phyloP scores from a whole-genome alignment of 306 rosid genomes.

The Sechiopsis laciniata region DNA sequence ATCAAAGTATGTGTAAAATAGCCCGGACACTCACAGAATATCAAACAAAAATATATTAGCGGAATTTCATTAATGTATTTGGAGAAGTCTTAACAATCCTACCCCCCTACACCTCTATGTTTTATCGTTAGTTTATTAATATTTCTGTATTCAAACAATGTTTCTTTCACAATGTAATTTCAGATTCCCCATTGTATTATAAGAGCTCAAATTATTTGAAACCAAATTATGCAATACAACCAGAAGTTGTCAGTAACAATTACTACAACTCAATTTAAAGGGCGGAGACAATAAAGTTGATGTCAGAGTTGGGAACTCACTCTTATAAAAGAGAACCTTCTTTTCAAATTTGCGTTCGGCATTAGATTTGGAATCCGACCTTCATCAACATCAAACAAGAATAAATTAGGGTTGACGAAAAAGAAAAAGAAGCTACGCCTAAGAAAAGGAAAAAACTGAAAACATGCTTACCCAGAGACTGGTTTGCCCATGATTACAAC shows the following conservation, averaged over 20 bases:
- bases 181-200: background rate
- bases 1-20: too few species aligned
- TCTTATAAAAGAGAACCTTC: constrained; percentile 18
- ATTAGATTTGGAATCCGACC: background rate
- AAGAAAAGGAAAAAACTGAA: background rate
- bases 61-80: background rate
- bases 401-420: background rate
- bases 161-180: background rate
- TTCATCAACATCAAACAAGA: background rate
- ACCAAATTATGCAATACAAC: too few species aligned
- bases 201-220: too few species aligned
- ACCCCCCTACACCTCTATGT: background rate
- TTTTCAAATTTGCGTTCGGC: constrained; percentile 14
- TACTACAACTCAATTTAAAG: background rate
- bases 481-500: constrained; percentile 15
- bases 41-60: background rate
- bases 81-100: background rate
- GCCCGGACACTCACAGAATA: too few species aligned
- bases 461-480: background rate
- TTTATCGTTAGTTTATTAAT: background rate
- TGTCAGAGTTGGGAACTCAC: constrained; percentile 11
- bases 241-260: background rate
- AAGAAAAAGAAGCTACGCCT: background rate
- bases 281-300: background rate
- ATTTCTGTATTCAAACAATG: background rate